Evolutionary conservation across 2,329 filamentous ascomycete species (phyloP), one percentile per base, ranked within the genome.

Genomic region (Xylaria arbuscula): DNA sequence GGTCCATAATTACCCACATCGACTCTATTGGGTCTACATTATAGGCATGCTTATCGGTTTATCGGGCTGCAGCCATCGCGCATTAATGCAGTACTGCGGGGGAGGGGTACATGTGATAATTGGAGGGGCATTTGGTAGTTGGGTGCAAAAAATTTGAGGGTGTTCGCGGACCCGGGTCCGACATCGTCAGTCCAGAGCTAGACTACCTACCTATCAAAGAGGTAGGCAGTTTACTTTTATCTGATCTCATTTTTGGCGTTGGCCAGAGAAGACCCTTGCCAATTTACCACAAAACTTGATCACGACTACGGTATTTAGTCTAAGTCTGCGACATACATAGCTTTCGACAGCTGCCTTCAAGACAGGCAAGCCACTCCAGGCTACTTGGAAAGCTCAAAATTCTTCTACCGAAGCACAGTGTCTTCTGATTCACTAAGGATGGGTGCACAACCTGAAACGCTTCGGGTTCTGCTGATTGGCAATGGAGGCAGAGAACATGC

Each of bases 401-500:
- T 1, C 15, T 9, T 19, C 7, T 3, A 57, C 38, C 15, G 34
- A 36, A 34, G 6, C 13, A 36, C 11, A 28, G 38, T 4, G 11
- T n/a, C 19, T 9, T 60, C 17, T 11, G 34, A 19, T 51, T 67
- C n/a, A 57, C 3, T 42, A 70, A 67, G 47, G 47, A 78, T 78
- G 77, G 72, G 69, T 57, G 66, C 73, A 32, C 67, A 76, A 64
- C 75, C 63, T 24, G 58, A 67, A 57, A 72, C 80, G 38, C 85
- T 93, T 71, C 88, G 90, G 74, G 86, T 98, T 74, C 90, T 98
- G 71, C 89, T 98, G 71, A 90, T 98, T 73, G 95, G 96, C 77
- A 97, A 95, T 78, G 96, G 96, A 73, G 96, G 95, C 75, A 90
- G 96, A 76, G 96, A 99, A 83, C 94, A 98, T 82, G 93, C 94